These are phyloP conservation scores for Debaryomyces singareniensis DNA, from an alignment of 1,139 yeast genomes.

Conservation along the genomic window DNA sequence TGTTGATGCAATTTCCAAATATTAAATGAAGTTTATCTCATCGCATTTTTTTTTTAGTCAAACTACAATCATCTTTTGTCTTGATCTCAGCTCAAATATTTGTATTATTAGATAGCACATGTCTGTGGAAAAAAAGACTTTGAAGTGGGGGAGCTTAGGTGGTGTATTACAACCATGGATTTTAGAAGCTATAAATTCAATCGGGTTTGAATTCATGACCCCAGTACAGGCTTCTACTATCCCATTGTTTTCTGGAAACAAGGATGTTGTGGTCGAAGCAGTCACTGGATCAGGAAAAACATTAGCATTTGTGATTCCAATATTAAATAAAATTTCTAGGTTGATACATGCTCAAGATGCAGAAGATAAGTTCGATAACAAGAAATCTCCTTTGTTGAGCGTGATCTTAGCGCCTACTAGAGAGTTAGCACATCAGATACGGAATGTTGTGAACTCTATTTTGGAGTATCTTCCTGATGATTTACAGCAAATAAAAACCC, in stretches of 20 bases:
- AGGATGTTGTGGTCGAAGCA: slow-evolving; percentile 94
- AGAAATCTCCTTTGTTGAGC: slow-evolving; percentile 63
- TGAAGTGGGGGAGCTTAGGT: slow-evolving; percentile 32
- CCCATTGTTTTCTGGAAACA: slow-evolving; percentile 79
- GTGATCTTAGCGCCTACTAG: slow-evolving; percentile 84
- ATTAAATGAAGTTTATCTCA: neutral
- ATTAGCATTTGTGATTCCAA: slow-evolving; percentile 77
- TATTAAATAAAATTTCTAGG: slow-evolving; percentile 55
- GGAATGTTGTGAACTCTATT: slow-evolving; percentile 55
- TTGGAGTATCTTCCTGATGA: slow-evolving; percentile 56
- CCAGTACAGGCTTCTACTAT: slow-evolving; percentile 97
- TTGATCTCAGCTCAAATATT: slow-evolving; percentile 8
- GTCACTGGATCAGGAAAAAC: slow-evolving; percentile 98
- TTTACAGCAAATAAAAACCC: slow-evolving; percentile 44
- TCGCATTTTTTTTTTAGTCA: neutral
- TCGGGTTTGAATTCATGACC: slow-evolving; percentile 83
- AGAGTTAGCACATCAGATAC: slow-evolving; percentile 83
- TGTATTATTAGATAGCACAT: slow-evolving; percentile 3
- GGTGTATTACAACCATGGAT: slow-evolving; percentile 39
- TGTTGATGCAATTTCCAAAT: slow-evolving; percentile 3
- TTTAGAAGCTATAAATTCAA: slow-evolving; percentile 57
- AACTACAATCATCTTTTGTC: neutral
- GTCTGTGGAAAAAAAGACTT: slow-evolving; percentile 4
- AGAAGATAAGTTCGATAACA: slow-evolving; percentile 20
- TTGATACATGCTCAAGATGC: slow-evolving; percentile 17